Evolutionary conservation across 2,329 filamentous ascomycete species (phyloP), one percentile per base, ranked within the genome.

Genomic region (Pseudocercospora eumusae): DNA sequence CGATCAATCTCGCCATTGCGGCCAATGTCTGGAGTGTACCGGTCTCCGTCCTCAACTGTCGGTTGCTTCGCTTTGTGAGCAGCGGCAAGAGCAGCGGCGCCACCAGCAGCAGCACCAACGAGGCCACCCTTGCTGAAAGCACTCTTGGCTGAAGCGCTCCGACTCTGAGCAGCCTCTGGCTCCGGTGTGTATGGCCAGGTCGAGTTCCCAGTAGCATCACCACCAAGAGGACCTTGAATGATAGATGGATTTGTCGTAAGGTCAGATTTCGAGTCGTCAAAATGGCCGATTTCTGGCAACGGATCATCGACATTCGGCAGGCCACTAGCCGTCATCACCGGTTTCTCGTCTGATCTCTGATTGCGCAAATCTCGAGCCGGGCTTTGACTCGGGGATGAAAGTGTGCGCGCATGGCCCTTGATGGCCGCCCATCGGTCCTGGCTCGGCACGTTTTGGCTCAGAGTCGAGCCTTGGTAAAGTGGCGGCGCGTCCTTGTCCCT

Each of bases 161-260:
- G 65, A 33, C 59, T 60, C 13, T 64, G 60, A 5, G 54, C 57
- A 36, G 56, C 50, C 47, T 63, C 61, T 33, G 72, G 71, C 42
- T 73, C 72, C 7, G 70, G 71, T 2, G 71, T 71, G 50, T 75
- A 75, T 4, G 72, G 72, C 73, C 73, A 75, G 5, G 69, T 70
- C 20, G 68, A 65, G 50, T 82, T 86, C 9, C 81, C 83, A 50
- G 81, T 84, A 40, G 78, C 81, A 57, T 83, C 83, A 40, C 82
- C 85, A 56, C 86, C 87, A 55, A 89, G 84, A 0, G 88, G 88
- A 18, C 90, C 91, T 67, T 92, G 85, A 44, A 96, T 86, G 55
- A 93, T 83, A 0, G 93, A 96, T 3, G 92, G 92, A 72, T 96
- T 96, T 18, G 92, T 96, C 50, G 86, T 88, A 15, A 91, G 83